These are phyloP conservation scores for Ceratocystis harringtonii DNA, from an alignment of 2,329 filamentous ascomycete species.

Conservation along the genomic window DNA sequence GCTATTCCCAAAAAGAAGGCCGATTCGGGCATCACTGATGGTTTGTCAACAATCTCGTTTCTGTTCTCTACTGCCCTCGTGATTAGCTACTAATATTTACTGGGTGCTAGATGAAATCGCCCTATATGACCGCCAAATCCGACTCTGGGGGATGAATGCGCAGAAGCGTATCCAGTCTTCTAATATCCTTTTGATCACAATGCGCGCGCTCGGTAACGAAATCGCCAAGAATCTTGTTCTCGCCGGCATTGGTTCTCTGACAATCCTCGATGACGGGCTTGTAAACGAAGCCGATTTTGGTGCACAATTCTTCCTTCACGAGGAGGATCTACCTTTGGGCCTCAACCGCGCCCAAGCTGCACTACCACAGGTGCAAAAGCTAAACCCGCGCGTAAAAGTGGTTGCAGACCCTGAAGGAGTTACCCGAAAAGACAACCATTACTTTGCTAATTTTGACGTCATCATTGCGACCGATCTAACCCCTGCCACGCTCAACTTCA, in stretches of 20 bases:
- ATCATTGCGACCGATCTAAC: slow-evolving; percentile 82
- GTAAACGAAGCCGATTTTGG: slow-evolving; percentile 71
- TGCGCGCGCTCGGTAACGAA: slow-evolving; percentile 81
- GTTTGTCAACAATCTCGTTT: neutral
- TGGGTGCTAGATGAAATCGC: slow-evolving; percentile 70
- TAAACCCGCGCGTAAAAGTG: slow-evolving; percentile 79
- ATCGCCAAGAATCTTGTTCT: slow-evolving; percentile 95
- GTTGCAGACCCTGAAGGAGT: slow-evolving; percentile 54
- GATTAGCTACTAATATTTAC: neutral
- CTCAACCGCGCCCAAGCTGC: slow-evolving; percentile 75
- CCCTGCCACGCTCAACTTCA: slow-evolving; percentile 54
- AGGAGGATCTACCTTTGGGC: slow-evolving; percentile 52
- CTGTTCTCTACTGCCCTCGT: neutral
- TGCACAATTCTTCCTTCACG: slow-evolving; percentile 64
- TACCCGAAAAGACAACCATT: slow-evolving; percentile 52
- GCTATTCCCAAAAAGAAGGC: neutral
- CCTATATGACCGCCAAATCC: slow-evolving; percentile 91
- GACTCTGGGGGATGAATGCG: slow-evolving; percentile 90
- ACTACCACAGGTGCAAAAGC: slow-evolving; percentile 58
- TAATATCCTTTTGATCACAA: slow-evolving; percentile 75
- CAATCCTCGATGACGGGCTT: slow-evolving; percentile 62
- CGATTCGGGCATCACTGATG: neutral
- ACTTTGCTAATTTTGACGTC: slow-evolving; percentile 66
- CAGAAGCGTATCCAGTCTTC: slow-evolving; percentile 85
- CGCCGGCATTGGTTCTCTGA: slow-evolving; percentile 79